Evolutionary conservation across 2,329 filamentous ascomycete genomes (phyloP), one percentile per base, ranked within the genome.

Genomic region (Coleophoma cylindrospora): DNA sequence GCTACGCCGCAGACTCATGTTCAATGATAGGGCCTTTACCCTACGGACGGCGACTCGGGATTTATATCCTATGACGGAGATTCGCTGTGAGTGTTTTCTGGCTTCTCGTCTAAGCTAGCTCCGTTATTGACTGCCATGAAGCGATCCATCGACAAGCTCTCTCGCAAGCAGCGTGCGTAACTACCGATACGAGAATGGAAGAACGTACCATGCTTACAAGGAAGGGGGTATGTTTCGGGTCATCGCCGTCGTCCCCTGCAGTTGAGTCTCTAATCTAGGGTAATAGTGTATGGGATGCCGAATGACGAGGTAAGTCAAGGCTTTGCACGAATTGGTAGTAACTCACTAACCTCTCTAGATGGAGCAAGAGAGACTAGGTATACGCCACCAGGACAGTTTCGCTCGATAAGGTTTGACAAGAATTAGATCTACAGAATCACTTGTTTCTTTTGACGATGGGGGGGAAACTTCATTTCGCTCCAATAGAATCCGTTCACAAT

Each of bases 321-420:
- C 54, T 67, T 19, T 27, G 4, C 27, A 27, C 7, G 9, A 3
- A 27, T 27, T 7, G 2, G 75, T 38, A 72, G 55, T 75, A 79
- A 38, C 70, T 80, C 68, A 77, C 76, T 57, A 77, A 81, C 9
- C 58, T 66, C n/a, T 14, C 8, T 36, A 46, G 34, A 47, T 12
- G 36, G 45, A 47, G 22, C 45, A 47, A 22, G 33, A 47, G 10
- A 37, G 45, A 36, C 15, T 47, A 37, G 45, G 45, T 47, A 47
- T 5, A 17, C 14, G 22, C 10, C 32, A 34, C 36, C 37, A 19
- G 13, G 15, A 38, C n/a, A 34, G n/a, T 8, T 5, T 15, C 4
- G 7, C 27, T 3, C 27, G n/a, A 14, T 12, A 2, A 13, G 4
- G 19, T 12, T 15, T 47, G 10, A 36, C 22, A 57, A 2, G 14